Base-by-base conservation (phyloP, 257 asterid genomes). In the Cruciata laevipes region DNA sequence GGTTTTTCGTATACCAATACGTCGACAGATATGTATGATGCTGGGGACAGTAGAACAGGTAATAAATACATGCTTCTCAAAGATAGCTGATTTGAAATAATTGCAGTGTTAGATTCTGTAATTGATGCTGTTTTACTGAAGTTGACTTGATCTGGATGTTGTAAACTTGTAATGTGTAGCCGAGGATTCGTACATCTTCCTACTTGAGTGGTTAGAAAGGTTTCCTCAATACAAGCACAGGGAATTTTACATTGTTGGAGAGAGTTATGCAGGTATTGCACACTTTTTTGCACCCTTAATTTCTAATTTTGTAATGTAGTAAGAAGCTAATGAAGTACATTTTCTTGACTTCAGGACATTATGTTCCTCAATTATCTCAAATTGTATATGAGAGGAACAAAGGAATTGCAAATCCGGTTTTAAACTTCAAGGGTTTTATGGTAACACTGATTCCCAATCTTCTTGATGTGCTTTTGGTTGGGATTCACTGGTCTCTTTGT, bases 1-100 rank as follows among this genome's bases (percentile, higher is more conserved):
- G 99, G 99, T 9, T 94, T 83, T 76, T 94, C 99, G 1, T 94
- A 94, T 75, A 80, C 99, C 10, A 94, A 94, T 77, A 89, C 96
- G 21, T 67, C 99, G 18, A 78, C 96, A 6, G 99, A 94, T 86
- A 82, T 88, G 79, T 85, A 85, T 38, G 80, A 86, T 65, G 85
- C 75, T 1, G 99, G 99, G 60, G 99, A 94, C 68, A 83, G 82
- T 53, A 83, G 87, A 80, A 89, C 99, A 40, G 99, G 99, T 94
- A 83, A 68, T 69, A 33, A 83, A 68, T 69, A 64, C n/a, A 60
- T 35, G 55, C 8, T 17, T 47, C 20, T 47, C 1, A 1, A 47
- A 14, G 53, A 16, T 47, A 14, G 71, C 67, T 65, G 44, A 62
- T 32, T 68, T 73, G 25, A 42, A 70, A 14, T 49, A 73, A 37